Base-by-base conservation (phyloP, 75 land plant genomes). In the Gnetum montanum region DNA sequence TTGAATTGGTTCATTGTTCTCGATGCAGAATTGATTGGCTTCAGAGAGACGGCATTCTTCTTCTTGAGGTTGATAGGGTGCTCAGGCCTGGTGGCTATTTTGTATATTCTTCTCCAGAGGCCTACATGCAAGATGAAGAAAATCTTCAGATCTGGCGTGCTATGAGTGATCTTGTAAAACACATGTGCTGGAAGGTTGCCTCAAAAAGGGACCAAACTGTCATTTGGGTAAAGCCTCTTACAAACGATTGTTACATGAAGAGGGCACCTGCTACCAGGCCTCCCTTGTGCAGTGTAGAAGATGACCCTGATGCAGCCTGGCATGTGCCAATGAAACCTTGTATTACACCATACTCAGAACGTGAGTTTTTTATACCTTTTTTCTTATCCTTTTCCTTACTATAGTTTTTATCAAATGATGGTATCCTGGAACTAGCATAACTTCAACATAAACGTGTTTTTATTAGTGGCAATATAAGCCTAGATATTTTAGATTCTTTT, bases 131-230 rank as follows among this genome's bases (percentile, higher is more conserved):
- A 36, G 85, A 84, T 63, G 85, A 77, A 65, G 88, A 84, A 54
- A 78, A 88, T 57, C 61, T 72, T 11, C 67, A 73, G 46, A 80
- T 74, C 8, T 88, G 95, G 95, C 74, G 48, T 31, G 76, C 75
- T 4, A 89, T 89, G 85, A 70, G 80, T 55, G 73, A 60, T 31
- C 83, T 89, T 46, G 87, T 83, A 43, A 61, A 65, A 23, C 66
- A 78, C 11, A 89, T 89, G 95, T 89, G 95, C 64, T 89, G 95
- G 95, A 81, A 69, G 57, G 69, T 85, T 63, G 95, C 90, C 48
- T 75, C 77, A 15, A 85, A 85, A 53, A 67, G 58, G 33, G 78
- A 77, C 56, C 95, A 89, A 61, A 89, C 90, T 47, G 90, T 89
- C n/a, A 81, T 89, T 35, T 89, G 72, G 72, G 34, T 34, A 6